Evolutionary conservation across 192 early-diverging fungal species (phyloP).

Genomic region (Entophlyctis luteolus): DNA sequence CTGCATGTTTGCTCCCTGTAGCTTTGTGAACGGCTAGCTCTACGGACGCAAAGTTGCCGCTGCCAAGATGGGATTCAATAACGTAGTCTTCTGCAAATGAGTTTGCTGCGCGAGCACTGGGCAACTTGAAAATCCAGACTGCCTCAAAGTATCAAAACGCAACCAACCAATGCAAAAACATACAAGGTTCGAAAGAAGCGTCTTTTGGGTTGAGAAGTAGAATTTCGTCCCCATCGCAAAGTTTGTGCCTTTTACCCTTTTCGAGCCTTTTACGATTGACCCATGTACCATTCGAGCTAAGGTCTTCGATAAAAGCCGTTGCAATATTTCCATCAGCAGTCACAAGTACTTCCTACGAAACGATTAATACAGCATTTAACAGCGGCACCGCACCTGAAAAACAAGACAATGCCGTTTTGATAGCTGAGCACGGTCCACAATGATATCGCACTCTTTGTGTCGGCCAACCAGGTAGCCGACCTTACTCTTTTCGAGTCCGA

Average conservation of each 20-base stretch:
- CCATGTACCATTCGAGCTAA: constrained; percentile 68
- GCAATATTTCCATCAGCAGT: constrained; percentile 2
- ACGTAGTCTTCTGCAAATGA: constrained; percentile 25
- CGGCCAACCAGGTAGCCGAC: constrained; percentile 6
- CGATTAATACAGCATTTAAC: background rate
- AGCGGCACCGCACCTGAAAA: constrained; percentile 15
- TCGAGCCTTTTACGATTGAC: constrained; percentile 59
- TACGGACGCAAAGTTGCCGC: constrained; percentile 71
- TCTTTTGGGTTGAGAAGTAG: constrained; percentile 36
- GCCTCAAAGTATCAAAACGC: background rate
- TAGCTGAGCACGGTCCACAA: constrained; percentile 7
- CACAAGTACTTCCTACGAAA: constrained; percentile 22
- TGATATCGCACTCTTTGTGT: constrained; percentile 31
- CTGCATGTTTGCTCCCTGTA: constrained; percentile 58
- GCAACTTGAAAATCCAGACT: constrained; percentile 29
- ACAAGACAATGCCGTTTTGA: constrained; percentile 36
- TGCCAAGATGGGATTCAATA: constrained; percentile 21
- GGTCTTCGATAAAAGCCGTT: constrained; percentile 32
- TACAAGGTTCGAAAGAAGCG: constrained; percentile 30
- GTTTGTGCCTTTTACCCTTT: constrained; percentile 46
- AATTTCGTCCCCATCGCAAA: constrained; percentile 61
- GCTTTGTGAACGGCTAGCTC: constrained; percentile 53
- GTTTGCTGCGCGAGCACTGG: background rate
- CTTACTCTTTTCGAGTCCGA: background rate
- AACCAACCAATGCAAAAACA: background rate